These are phyloP conservation scores for Sungouiella thailandica DNA, from an alignment of 805 yeast genomes.

Conservation along the genomic window DNA sequence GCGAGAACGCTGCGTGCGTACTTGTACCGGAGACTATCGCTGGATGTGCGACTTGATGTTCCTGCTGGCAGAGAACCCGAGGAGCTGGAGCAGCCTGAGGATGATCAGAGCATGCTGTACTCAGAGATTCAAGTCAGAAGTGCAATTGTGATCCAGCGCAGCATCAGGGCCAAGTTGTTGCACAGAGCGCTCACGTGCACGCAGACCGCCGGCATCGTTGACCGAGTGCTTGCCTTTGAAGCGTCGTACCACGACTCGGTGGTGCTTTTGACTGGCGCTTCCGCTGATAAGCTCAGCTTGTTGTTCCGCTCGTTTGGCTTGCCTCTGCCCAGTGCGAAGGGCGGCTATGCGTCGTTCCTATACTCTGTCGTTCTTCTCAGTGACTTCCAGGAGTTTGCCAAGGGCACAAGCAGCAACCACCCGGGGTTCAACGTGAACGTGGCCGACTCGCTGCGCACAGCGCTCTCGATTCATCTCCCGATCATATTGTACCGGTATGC, in stretches of 20 bases:
- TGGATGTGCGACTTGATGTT: neutral
- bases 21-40: neutral
- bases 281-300: neutral
- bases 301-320: neutral
- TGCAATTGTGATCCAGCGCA: neutral
- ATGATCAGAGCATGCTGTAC: too few species aligned
- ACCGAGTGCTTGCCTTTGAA: neutral
- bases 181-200: neutral
- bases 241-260: neutral
- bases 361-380: slow-evolving; percentile 18
- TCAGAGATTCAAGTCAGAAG: too few species aligned
- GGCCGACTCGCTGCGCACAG: neutral
- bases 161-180: neutral
- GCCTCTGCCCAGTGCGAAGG: neutral
- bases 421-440: slow-evolving; percentile 22
- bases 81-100: neutral
- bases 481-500: slow-evolving; percentile 15
- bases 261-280: neutral
- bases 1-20: neutral
- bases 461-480: slow-evolving; percentile 15
- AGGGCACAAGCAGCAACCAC: slow-evolving; percentile 6
- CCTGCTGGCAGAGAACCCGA: neutral
- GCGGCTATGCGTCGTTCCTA: slow-evolving; percentile 11
- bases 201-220: neutral
- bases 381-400: slow-evolving; percentile 15